Percentiles rank a stretch among this genome's conserved stretches.
phyloP scores from a whole-genome alignment of 257 asterid species.

The Solanum tarapatanum region DNA sequence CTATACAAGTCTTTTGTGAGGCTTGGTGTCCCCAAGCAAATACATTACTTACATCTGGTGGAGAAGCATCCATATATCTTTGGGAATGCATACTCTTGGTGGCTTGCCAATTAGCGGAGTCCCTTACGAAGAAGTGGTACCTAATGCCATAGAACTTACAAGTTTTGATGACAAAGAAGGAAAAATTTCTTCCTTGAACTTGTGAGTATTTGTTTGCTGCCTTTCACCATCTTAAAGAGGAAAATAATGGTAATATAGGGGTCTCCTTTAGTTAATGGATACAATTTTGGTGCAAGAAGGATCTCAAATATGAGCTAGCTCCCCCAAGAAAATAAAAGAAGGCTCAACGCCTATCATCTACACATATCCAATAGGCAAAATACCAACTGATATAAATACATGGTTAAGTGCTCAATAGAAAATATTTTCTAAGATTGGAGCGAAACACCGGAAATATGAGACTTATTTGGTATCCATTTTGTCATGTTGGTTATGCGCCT shows the following conservation, averaged over 20 bases:
- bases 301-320: not conserved
- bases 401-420: not conserved
- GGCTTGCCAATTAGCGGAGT: not conserved
- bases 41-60: not conserved
- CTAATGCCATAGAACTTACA: not conserved
- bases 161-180: not conserved
- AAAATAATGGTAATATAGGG: not conserved
- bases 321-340: not conserved
- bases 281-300: not conserved
- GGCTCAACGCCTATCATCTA: not conserved
- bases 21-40: not conserved
- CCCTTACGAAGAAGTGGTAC: not conserved
- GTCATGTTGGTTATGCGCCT: not conserved
- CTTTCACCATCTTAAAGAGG: not conserved
- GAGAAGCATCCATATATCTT: not conserved
- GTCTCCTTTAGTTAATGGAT: not conserved
- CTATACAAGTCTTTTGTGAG: not conserved
- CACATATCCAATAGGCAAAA: not conserved
- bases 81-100: not conserved
- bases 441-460: not conserved
- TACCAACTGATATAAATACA: too few species aligned
- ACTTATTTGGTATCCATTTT: not conserved
- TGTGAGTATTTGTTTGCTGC: not conserved
- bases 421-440: not conserved
- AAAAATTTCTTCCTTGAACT: not conserved